These are phyloP conservation scores for Podaxis carcinomalis DNA, from an alignment of 768 basidiomycete genomes.

Conservation along the genomic window DNA sequence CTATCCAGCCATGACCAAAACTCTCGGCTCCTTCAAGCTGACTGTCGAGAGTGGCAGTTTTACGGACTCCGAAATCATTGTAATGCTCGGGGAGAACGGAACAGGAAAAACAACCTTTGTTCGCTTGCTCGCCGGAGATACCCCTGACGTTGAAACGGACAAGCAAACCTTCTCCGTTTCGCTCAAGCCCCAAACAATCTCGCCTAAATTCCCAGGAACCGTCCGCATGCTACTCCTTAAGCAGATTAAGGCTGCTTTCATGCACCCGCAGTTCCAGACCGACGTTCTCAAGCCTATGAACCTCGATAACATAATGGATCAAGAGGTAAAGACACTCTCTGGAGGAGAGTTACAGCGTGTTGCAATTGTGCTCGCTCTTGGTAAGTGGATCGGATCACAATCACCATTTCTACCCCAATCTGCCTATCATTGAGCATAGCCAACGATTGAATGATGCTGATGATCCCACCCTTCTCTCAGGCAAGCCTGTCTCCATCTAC, in stretches of 20 bases:
- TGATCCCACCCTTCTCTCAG: constrained; percentile 21
- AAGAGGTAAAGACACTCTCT: constrained; percentile 96
- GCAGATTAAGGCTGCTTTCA: constrained; percentile 91
- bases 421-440: not conserved
- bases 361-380: constrained; percentile 90
- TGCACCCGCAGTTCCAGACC: constrained; percentile 99
- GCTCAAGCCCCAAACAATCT: constrained; percentile 97
- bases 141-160: constrained; percentile 80
- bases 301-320: constrained; percentile 91
- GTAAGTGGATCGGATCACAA: constrained; percentile 31
- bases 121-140: constrained; percentile 89
- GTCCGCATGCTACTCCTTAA: constrained; percentile 93
- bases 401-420: not conserved
- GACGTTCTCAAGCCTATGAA: constrained; percentile 98
- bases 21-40: constrained; percentile 91
- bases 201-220: constrained; percentile 95
- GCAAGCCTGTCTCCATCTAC: constrained; percentile 83
- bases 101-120: constrained; percentile 99
- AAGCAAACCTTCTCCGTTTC: constrained; percentile 85
- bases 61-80: constrained; percentile 99
- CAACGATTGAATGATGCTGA: not conserved
- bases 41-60: constrained; percentile 87
- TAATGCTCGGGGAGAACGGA: constrained; percentile 99
- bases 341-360: constrained; percentile 98
- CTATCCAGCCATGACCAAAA: constrained; percentile 97